Conservation (phyloP, 108 stramenopile species). For the Skeletonema marinoi region DNA sequence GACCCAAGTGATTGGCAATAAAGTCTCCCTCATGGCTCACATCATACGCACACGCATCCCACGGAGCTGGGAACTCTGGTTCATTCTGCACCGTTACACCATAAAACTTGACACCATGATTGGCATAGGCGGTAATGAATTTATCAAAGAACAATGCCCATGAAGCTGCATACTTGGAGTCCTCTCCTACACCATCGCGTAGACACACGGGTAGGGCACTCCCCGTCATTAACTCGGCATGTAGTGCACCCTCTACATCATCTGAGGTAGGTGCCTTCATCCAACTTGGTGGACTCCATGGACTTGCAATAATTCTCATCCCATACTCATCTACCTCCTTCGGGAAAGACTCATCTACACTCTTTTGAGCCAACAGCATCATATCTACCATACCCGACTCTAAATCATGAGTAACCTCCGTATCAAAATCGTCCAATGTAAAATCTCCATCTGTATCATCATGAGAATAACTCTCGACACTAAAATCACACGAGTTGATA, state of each 20-base stretch:
- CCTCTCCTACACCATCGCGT: slow-evolving; percentile 67
- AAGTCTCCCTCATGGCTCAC: slow-evolving; percentile 74
- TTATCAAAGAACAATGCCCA: slow-evolving; percentile 89
- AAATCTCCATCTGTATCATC: slow-evolving; percentile 90
- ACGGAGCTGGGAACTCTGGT: slow-evolving; percentile 95
- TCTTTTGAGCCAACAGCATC: slow-evolving; percentile 60
- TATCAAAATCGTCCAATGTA: slow-evolving; percentile 82
- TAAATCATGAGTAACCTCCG: slow-evolving; percentile 73
- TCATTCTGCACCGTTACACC: slow-evolving; percentile 93
- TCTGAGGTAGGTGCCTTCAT: slow-evolving; percentile 85
- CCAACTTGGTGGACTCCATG: slow-evolving; percentile 96
- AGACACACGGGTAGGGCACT: slow-evolving; percentile 80
- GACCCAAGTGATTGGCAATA: slow-evolving; percentile 89
- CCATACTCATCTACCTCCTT: slow-evolving; percentile 45
- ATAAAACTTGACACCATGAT: slow-evolving; percentile 67
- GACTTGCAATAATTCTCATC: slow-evolving; percentile 80
- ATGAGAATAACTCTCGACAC: slow-evolving; percentile 83
- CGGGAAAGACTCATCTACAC: slow-evolving; percentile 44
- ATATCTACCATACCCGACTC: slow-evolving; percentile 86
- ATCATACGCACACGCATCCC: slow-evolving; percentile 95
- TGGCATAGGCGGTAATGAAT: slow-evolving; percentile 75
- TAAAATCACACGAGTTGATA: slow-evolving; percentile 97
- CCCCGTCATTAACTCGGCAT: slow-evolving; percentile 66
- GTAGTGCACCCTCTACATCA: slow-evolving; percentile 34
- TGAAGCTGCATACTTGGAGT: slow-evolving; percentile 73